A percentile compares a stretch with the other conserved stretches of the same genome.
Evolutionary conservation across 345 rosid species (phyloP).

Genomic region (Gossypium australe): DNA sequence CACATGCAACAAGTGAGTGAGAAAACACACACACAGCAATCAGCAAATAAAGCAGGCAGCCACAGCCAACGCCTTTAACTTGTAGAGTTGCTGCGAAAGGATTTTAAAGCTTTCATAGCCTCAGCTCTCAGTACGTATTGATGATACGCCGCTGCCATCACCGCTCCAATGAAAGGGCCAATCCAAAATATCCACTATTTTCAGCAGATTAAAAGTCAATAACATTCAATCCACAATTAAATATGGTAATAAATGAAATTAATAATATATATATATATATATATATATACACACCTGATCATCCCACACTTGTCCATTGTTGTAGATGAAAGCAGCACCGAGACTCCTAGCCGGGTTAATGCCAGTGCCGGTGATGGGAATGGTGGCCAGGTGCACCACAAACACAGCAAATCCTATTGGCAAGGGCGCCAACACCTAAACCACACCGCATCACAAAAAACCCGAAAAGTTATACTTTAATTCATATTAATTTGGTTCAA

Average conservation of each 20-base stretch:
- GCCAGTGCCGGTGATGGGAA: constrained; percentile 34
- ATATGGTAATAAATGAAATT: background rate
- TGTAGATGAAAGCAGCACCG: constrained; percentile 36
- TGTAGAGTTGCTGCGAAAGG: constrained; percentile 24
- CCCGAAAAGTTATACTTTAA: background rate
- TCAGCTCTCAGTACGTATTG: constrained; percentile 29
- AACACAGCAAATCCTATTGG: constrained; percentile 35
- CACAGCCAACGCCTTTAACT: constrained; percentile 2
- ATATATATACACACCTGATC: constrained; percentile 22
- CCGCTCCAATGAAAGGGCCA: constrained; percentile 34
- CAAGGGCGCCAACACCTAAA: constrained; percentile 33
- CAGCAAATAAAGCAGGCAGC: background rate
- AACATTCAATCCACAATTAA: background rate
- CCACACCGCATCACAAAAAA: background rate
- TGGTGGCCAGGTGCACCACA: constrained; percentile 33
- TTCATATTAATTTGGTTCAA: background rate
- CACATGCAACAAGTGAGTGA: background rate
- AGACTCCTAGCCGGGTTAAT: constrained; percentile 41
- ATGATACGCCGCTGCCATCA: constrained; percentile 30
- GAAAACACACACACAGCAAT: constrained; percentile 5
- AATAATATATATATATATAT: background rate
- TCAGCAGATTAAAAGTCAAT: background rate
- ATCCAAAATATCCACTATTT: constrained; percentile 38
- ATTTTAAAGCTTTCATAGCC: constrained; percentile 33
- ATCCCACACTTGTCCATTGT: constrained; percentile 29